These are phyloP conservation scores for Melampsora abietis-canadensis DNA, from an alignment of 1,284 basidiomycete genomes.

Conservation along the genomic window DNA sequence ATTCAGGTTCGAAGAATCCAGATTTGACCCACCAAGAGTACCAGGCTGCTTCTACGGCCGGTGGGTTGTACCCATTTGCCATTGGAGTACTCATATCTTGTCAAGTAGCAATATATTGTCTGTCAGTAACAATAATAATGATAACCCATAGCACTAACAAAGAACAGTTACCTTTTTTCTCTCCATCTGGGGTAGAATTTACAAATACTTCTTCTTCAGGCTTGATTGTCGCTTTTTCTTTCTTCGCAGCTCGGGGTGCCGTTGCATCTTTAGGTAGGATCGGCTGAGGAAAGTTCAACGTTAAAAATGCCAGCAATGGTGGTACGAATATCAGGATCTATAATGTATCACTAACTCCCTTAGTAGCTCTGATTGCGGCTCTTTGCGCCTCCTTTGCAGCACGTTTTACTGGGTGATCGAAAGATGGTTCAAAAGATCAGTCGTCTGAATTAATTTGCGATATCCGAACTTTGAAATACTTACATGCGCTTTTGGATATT, in stretches of 20 bases:
- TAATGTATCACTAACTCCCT: conserved; percentile 3
- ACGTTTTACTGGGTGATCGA: conserved; percentile 18
- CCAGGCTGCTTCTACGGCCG: conserved; percentile 92
- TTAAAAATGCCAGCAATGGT: background rate
- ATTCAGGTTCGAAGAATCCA: conserved; percentile 82
- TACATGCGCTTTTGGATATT: conserved; percentile 35
- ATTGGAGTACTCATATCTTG: conserved; percentile 82
- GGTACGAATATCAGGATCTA: background rate
- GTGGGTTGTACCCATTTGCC: conserved; percentile 87
- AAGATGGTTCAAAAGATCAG: background rate
- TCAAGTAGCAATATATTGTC: background rate
- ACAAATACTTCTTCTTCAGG: conserved; percentile 19
- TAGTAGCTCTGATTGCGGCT: conserved; percentile 28
- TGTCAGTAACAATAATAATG: too few relatives aligned
- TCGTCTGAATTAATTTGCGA: background rate
- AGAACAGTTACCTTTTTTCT: conserved; percentile 21
- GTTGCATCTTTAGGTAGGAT: conserved; percentile 7
- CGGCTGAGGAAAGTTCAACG: background rate
- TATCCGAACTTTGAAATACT: background rate
- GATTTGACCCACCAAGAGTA: conserved; percentile 95
- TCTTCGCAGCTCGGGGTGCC: conserved; percentile 23
- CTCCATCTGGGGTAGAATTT: conserved; percentile 26
- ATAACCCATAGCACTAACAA: too few relatives aligned
- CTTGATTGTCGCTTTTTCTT: conserved; percentile 22
- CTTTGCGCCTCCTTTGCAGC: conserved; percentile 35